Evolutionary conservation across 2,329 filamentous ascomycete species (phyloP).

Genomic region (Aspergillus sp.): DNA sequence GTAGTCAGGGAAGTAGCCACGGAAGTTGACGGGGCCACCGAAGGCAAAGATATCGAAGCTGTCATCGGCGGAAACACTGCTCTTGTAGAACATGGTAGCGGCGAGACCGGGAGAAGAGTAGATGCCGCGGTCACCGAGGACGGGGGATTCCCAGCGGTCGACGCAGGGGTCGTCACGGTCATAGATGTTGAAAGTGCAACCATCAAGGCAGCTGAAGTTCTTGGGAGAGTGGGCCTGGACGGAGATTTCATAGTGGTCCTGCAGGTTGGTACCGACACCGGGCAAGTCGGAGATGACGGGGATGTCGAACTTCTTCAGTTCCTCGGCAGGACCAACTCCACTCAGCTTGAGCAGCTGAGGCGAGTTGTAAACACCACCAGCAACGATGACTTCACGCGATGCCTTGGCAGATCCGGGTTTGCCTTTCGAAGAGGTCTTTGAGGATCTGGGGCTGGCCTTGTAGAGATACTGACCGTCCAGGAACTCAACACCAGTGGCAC

Average conservation of each 20-base stretch:
- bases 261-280: slow-evolving; percentile 58
- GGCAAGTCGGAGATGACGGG: slow-evolving; percentile 49
- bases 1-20: slow-evolving; percentile 44
- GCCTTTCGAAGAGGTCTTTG: slow-evolving; percentile 17
- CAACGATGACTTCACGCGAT: slow-evolving; percentile 41
- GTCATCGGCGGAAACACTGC: slow-evolving; percentile 33
- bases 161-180: slow-evolving; percentile 36
- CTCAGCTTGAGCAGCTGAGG: slow-evolving; percentile 60
- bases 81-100: slow-evolving; percentile 39
- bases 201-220: slow-evolving; percentile 33
- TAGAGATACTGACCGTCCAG: slow-evolving; percentile 44
- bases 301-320: slow-evolving; percentile 51
- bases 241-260: slow-evolving; percentile 46
- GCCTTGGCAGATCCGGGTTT: slow-evolving; percentile 36
- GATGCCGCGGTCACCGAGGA: slow-evolving; percentile 31
- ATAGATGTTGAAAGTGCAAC: slow-evolving; percentile 25
- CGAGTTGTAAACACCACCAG: slow-evolving; percentile 54
- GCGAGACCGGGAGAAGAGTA: slow-evolving; percentile 50
- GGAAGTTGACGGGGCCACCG: slow-evolving; percentile 51
- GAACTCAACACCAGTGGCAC: slow-evolving; percentile 46
- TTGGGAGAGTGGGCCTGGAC: slow-evolving; percentile 27
- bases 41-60: slow-evolving; percentile 51
- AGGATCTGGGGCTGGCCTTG: slow-evolving; percentile 37
- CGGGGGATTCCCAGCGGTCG: slow-evolving; percentile 36
- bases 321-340: slow-evolving; percentile 53